Percentiles rank a stretch among this genome's conserved stretches.
Conservation (phyloP, 129 eudicot species). For the carrot (Daucus carota) region DNA sequence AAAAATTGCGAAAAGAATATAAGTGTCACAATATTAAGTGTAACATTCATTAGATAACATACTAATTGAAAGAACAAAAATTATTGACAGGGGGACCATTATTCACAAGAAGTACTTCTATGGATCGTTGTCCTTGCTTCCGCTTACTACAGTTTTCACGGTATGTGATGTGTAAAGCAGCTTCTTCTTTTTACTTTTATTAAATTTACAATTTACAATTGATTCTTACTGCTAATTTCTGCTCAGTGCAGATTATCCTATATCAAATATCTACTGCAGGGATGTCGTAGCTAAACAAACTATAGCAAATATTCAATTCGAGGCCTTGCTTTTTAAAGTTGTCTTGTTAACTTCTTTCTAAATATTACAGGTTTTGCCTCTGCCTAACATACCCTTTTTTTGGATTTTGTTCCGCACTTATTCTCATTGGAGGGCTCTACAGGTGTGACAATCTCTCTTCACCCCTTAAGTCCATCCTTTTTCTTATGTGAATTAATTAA, state of each 20-base stretch:
- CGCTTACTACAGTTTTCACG: conserved; percentile 61
- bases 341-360: not conserved
- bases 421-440: conserved; percentile 90
- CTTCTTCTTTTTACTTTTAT: not conserved
- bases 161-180: conserved; percentile 31
- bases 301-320: conserved; percentile 2
- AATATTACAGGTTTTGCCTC: conserved; percentile 65
- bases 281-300: not conserved
- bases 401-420: conserved; percentile 84
- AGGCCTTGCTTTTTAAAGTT: not conserved
- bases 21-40: not conserved
- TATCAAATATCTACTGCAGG: not conserved
- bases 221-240: not conserved
- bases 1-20: not conserved
- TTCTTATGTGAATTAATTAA: not conserved
- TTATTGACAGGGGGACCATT: conserved; percentile 56
- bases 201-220: not conserved
- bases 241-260: not conserved
- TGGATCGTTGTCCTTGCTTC: conserved; percentile 83
- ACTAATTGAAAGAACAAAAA: not conserved
- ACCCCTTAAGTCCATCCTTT: not conserved
- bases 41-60: not conserved
- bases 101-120: conserved; percentile 86
- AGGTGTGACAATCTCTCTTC: conserved; percentile 41
- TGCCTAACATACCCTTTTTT: conserved; percentile 95